A percentile compares a stretch with the other conserved stretches of the same genome.
Conservation (phyloP, 1,284 basidiomycete genomes). For the Exobasidium rhododendri region DNA sequence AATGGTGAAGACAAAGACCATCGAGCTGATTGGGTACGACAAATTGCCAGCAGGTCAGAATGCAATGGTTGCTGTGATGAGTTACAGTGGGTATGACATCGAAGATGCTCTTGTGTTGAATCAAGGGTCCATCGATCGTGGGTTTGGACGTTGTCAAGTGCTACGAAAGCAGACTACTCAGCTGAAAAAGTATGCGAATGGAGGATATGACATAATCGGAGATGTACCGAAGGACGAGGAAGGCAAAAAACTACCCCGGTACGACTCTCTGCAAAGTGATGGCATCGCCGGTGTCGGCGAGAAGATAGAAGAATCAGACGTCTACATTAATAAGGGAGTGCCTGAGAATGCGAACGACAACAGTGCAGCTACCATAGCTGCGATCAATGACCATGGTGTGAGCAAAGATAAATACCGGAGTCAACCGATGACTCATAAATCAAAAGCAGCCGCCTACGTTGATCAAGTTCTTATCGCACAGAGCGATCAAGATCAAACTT, state of each 20-base stretch:
- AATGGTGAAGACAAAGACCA: constrained; percentile 90
- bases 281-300: constrained; percentile 93
- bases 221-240: constrained; percentile 79
- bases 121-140: constrained; percentile 76
- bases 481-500: constrained; percentile 82
- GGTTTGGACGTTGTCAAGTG: constrained; percentile 96
- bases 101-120: constrained; percentile 98
- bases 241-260: constrained; percentile 73
- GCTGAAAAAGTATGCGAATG: constrained; percentile 93
- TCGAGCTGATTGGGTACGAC: constrained; percentile 95
- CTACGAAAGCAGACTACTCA: constrained; percentile 91
- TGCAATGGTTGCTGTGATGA: constrained; percentile 98
- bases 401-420: constrained; percentile 61
- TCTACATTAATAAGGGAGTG: constrained; percentile 95
- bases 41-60: constrained; percentile 96
- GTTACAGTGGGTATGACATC: constrained; percentile 98
- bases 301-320: constrained; percentile 84
- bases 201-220: constrained; percentile 92
- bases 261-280: constrained; percentile 84
- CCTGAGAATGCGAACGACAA: constrained; percentile 78
- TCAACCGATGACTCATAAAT: constrained; percentile 45
- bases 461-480: constrained; percentile 98
- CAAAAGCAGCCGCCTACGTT: constrained; percentile 75
- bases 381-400: constrained; percentile 8
- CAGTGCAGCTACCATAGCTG: constrained; percentile 44